Base-by-base conservation (phyloP, 495 filamentous ascomycete species). In the Hypoxylon perforatum region DNA sequence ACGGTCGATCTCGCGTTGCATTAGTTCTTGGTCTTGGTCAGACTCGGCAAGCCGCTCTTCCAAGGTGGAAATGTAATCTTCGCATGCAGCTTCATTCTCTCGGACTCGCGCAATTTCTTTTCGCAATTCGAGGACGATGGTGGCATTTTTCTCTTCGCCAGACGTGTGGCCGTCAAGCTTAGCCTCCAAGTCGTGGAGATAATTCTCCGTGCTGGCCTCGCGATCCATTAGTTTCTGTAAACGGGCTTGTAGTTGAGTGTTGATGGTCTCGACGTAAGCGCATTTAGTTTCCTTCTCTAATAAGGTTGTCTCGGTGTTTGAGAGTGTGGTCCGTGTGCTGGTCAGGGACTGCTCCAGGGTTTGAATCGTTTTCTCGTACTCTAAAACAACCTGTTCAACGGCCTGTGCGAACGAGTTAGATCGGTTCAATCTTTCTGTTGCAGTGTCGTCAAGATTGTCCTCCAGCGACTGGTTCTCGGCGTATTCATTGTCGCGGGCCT, bases 341-440 rank as follows among this genome's bases (percentile, higher is more conserved):
- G 96, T 93, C 12, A 99, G 86, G 0, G 93, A 96, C 39, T 92
- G 87, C 79, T 99, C 96, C 22, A 99, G 86, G 67, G 85, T 90
- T 74, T 97, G 92, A 61, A 99, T 98, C 0, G 95, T 99, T 85
- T 96, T 97, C 70, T 99, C 95, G 74, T 99, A 99, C 73, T 99
- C 95, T 15, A 98, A 79, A 14, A 99, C 92, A 39, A 99, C 92
- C 73, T 95, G 90, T 71, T 99, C 96, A 25, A 97, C 94, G 41
- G 93, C 93, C 75, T 95, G 88, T 7, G 94, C 93, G 77, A 98
- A 97, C 8, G 92, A 94, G 69, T 93, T 95, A 15, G 95, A 98
- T 15, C 94, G 88, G 71, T 97, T 96, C 57, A 98, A 80, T 58
- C 96, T 84, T 74, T 97, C 93, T 7, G 93, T 87, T 2, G 95